A percentile compares a stretch with the other conserved stretches of the same genome.
Evolutionary conservation across 176 grass and related monocot species (phyloP).

Genomic region (Alopecurus myosuroides): DNA sequence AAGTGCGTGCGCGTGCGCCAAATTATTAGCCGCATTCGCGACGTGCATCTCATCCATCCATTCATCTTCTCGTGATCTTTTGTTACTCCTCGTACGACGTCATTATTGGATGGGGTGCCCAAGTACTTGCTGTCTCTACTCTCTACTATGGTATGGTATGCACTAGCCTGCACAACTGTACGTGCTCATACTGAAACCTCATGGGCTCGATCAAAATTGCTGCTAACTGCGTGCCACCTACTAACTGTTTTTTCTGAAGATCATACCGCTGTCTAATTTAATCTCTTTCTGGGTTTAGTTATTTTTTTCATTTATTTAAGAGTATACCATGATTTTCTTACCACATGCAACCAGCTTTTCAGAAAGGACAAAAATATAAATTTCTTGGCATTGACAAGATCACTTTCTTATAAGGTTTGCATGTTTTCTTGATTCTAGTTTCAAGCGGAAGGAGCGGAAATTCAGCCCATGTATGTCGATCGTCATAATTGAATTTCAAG

Average conservation of each 20-base stretch:
- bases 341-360: neutral
- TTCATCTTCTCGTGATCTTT: neutral
- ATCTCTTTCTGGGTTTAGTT: neutral
- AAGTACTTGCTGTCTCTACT: neutral
- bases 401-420: too few relatives aligned
- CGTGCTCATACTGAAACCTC: too few relatives aligned
- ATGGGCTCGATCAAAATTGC: neutral
- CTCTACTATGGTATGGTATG: neutral
- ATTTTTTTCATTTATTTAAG: neutral
- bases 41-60: neutral
- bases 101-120: neutral
- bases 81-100: neutral
- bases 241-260: neutral
- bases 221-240: neutral
- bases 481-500: too few relatives aligned
- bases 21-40: conserved; percentile 14
- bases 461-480: too few relatives aligned
- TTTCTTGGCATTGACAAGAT: neutral
- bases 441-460: too few relatives aligned
- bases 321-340: neutral
- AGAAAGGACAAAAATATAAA: neutral
- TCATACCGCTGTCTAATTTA: neutral
- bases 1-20: neutral
- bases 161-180: too few relatives aligned
- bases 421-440: too few relatives aligned